phyloP scores from a whole-genome alignment of 345 rosid species.

The Physaria fendleri region DNA sequence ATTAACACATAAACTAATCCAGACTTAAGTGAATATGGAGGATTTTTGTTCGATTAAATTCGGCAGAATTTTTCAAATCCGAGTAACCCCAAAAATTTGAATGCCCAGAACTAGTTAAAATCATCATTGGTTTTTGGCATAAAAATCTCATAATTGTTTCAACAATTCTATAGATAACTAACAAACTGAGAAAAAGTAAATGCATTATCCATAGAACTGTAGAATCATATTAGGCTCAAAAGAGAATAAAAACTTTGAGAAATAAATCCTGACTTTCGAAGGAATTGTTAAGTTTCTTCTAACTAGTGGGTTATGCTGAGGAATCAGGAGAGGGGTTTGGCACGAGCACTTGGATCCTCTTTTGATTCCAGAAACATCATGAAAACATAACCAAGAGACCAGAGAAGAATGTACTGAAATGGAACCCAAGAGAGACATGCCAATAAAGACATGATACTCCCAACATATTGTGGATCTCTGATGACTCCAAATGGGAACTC shows the following conservation, averaged over 20 bases:
- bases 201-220: not conserved
- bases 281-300: not conserved
- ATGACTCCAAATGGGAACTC: constrained; percentile 85
- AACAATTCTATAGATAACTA: not conserved
- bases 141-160: not conserved
- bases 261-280: not conserved
- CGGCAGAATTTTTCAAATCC: no score
- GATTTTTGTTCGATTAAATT: no score
- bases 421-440: constrained; percentile 79
- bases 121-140: not conserved
- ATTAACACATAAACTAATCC: no score
- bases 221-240: constrained; percentile 4
- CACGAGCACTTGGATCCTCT: constrained; percentile 64
- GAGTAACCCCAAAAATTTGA: no score
- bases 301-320: not conserved
- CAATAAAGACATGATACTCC: constrained; percentile 74
- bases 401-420: constrained; percentile 65
- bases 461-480: constrained; percentile 87
- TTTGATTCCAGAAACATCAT: constrained; percentile 60
- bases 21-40: no score
- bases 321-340: constrained; percentile 49
- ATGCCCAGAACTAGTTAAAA: no score
- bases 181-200: not conserved
- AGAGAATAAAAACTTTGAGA: not conserved
- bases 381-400: constrained; percentile 69